These are phyloP conservation scores for Pseudocercospora musae DNA, from an alignment of 2,329 filamentous ascomycete species.

Conservation along the genomic window DNA sequence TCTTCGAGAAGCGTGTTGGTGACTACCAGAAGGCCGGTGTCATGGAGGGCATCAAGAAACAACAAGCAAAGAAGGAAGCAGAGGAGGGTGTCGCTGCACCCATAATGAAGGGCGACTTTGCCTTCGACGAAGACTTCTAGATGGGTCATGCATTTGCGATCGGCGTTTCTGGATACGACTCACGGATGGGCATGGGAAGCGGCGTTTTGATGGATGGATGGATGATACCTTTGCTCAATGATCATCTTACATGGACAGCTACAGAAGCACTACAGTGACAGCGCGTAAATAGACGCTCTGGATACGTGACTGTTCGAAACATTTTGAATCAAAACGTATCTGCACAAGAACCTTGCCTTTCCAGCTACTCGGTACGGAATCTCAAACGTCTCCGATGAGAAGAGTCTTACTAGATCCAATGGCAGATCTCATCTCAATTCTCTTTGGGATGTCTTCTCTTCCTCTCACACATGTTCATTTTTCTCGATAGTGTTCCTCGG, in stretches of 20 bases:
- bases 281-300: conserved; percentile 11
- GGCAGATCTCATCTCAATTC: background rate
- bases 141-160: conserved; percentile 27
- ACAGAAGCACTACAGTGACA: conserved; percentile 8
- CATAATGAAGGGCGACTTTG: conserved; percentile 69
- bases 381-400: background rate
- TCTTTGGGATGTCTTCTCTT: background rate
- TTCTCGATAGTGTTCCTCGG: background rate
- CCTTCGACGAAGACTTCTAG: conserved; percentile 96
- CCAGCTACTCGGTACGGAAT: background rate
- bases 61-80: conserved; percentile 36
- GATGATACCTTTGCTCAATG: conserved; percentile 19
- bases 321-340: background rate
- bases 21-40: conserved; percentile 99
- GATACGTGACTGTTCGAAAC: conserved; percentile 2
- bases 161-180: conserved; percentile 11
- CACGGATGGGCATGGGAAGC: conserved; percentile 12
- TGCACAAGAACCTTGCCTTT: background rate
- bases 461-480: background rate
- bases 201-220: conserved; percentile 17
- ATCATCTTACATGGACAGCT: conserved; percentile 3
- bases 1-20: conserved; percentile 99
- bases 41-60: conserved; percentile 75
- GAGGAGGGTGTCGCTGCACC: conserved; percentile 41
- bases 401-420: background rate